Base-by-base conservation (phyloP, 495 filamentous ascomycete genomes). In the Amorphotheca resinae region DNA sequence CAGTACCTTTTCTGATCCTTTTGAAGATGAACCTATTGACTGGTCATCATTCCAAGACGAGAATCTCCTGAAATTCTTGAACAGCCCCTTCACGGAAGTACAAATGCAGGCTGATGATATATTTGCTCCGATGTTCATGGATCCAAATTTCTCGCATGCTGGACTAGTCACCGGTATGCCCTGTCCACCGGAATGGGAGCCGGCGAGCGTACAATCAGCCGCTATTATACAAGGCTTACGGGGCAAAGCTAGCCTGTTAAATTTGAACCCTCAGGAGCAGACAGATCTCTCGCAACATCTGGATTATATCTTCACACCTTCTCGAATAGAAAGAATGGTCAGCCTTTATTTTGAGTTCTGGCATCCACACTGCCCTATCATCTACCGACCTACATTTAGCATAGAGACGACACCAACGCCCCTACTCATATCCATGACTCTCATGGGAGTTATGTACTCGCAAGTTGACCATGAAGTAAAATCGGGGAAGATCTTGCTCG, bases 381-480 rank as follows among this genome's bases (percentile, higher is more conserved):
- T 69, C 9, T 65, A 68, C 42, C 22, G 48, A 2, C 59, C 63
- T 1, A 56, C 64, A 0, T 69, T 72, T 28, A 56, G 67, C 35
- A 50, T 59, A 6, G 63, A 65, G 15, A 52, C 52, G 1, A 57
- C 56, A 7, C 46, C 64, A 3, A 41, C 63, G 38, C 58, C 66
- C 0, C 52, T 72, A 0, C 53, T 72, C 3, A 54, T 61, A 2
- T 49, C 59, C 5, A 54, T 72, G 2, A 50, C 56, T 2, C 63
- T 68, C 18, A 66, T 70, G 58, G 68, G 68, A 5, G 68, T 66
- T 0, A 68, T 70, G 58, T 72, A 72, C 42, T 65, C 64, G 20
- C 46, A 48, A 5, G 62, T 66, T 26, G 53, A 61, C 23, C 55
- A 53, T 37, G 68, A 70, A 35, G 45, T 55, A 0, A 54, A 54